These are phyloP conservation scores for Paecilomyces dactylethromorphus DNA, from an alignment of 2,329 filamentous ascomycete species.

Conservation along the genomic window DNA sequence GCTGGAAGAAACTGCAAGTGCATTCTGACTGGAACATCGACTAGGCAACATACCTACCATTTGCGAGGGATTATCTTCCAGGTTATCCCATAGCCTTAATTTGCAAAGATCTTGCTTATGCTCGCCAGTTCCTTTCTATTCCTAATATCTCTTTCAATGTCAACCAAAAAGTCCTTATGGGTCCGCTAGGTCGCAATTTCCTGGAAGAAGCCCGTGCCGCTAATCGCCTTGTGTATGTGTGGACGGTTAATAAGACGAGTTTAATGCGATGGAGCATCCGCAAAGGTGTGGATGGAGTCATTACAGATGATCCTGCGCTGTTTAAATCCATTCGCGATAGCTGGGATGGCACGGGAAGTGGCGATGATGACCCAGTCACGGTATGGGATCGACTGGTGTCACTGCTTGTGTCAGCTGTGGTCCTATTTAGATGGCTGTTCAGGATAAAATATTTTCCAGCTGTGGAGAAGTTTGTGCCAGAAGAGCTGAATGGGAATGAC, in stretches of 20 bases:
- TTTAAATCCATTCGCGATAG: slow-evolving; percentile 4
- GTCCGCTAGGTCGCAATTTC: slow-evolving; percentile 61
- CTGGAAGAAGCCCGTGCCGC: slow-evolving; percentile 52
- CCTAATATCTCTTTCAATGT: slow-evolving; percentile 74
- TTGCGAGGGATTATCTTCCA: slow-evolving; percentile 50
- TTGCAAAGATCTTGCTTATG: slow-evolving; percentile 48
- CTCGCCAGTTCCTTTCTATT: slow-evolving; percentile 60
- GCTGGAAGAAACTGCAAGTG: slow-evolving; percentile 3
- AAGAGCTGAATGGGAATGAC: neutral
- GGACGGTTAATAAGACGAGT: slow-evolving; percentile 77
- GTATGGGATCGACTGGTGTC: neutral
- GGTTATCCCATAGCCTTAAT: slow-evolving; percentile 34
- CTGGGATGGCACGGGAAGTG: neutral
- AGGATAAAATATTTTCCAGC: neutral
- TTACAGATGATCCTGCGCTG: slow-evolving; percentile 71
- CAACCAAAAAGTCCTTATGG: slow-evolving; percentile 60
- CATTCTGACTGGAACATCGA: slow-evolving; percentile 2
- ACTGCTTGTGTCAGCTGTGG: neutral
- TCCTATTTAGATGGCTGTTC: neutral
- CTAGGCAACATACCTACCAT: slow-evolving; percentile 60
- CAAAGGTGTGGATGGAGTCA: slow-evolving; percentile 65
- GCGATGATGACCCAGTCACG: neutral
- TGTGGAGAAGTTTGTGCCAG: neutral
- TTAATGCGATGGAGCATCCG: slow-evolving; percentile 78
- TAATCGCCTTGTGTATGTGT: slow-evolving; percentile 61